Evolutionary conservation across 805 yeast genomes (phyloP), one percentile per base, ranked within the genome.

Genomic region (Myxozyma neotropica): DNA sequence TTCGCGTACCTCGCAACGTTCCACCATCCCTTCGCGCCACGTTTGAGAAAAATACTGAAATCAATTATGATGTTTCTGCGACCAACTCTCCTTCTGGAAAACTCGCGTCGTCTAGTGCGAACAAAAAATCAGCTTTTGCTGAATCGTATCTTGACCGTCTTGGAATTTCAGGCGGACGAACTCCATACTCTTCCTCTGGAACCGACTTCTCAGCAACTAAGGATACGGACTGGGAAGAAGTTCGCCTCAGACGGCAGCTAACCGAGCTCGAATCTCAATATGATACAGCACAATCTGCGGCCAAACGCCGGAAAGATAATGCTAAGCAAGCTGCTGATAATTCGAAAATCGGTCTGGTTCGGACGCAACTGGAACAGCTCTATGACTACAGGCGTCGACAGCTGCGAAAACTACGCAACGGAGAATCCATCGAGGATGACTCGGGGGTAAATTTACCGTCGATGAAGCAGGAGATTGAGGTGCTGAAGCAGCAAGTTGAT

Each of bases 221-320:
- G 67, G 91, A 86, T n/a, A 84, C 90, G 1, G 96, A 91, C 69
- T 90, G 97, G 96, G 97, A 92, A 72, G 90, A 87, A 69, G 95
- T 87, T 15, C 81, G 94, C 67, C 80, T 91, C 65, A 84, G 85
- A 74, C 82, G 92, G 62, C 93, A 91, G 71, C 78, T 93, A 61
- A 80, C 84, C 12, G 89, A 88, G 62, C 74, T 92, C 49, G 96
- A 91, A 67, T 74, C 77, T n/a, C 79, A 84, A 66, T 80, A 88
- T 57, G 77, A 75, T 7, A 80, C 81, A 58, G 86, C 88, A 1
- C 83, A 82, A 63, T 71, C 73, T 17, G 83, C 79, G 27, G 75
- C 81, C 39, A 75, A 77, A 40, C 64, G 71, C 4, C 73, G 77
- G 24, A 72, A 72, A 63, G 67, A 68, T 36, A 75, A 74, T 47